Base-by-base conservation (phyloP, 805 yeast species). In the Ogataea philodendri region DNA sequence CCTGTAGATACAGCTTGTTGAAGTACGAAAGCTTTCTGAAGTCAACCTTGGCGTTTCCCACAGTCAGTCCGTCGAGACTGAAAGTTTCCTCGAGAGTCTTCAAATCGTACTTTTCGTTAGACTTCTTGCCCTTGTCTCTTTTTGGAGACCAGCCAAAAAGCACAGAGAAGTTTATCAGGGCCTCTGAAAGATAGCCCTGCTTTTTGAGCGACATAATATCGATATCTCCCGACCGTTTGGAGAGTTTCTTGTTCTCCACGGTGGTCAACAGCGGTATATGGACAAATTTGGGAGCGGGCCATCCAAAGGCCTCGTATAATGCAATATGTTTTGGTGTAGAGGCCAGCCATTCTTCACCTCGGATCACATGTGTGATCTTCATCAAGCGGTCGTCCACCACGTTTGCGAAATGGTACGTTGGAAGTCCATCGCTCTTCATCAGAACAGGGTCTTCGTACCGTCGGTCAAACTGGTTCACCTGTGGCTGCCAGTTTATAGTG, bases 321-420 rank as follows among this genome's bases (percentile, higher is more conserved):
- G 96, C 90, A 29, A 88, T 70, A 53, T 93, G 98, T 51, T 89
- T 90, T 2, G 97, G 96, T 0, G 98, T 93, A 0, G 97, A 86
- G 1, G 95, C 84, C 8, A 93, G 64, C 98, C 99, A 93, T 59
- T 93, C 98, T 54, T 93, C 98, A 21, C 99, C 99, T 48, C 99
- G 70, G 5, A 93, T 78, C 7, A 93, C 98, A 60, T 93, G 97
- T 0, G 96, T 84, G 27, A 93, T 84, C 29, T 77, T 60, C 98
- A 93, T 93, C 30, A 84, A 63, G 57, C 89, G 94, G 56, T 93
- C 99, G 55, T 93, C 99, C 3, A 93, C 76, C 5, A 93, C 96
- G 52, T 86, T 90, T 10, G 98, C 98, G 53, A 93, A 81, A 61
- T 93, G 99, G 51, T 93, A 93, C 0, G 99, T 93, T 16, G 99